Evolutionary conservation across 768 basidiomycete species (phyloP).

Genomic region (Boletus reticulatus): DNA sequence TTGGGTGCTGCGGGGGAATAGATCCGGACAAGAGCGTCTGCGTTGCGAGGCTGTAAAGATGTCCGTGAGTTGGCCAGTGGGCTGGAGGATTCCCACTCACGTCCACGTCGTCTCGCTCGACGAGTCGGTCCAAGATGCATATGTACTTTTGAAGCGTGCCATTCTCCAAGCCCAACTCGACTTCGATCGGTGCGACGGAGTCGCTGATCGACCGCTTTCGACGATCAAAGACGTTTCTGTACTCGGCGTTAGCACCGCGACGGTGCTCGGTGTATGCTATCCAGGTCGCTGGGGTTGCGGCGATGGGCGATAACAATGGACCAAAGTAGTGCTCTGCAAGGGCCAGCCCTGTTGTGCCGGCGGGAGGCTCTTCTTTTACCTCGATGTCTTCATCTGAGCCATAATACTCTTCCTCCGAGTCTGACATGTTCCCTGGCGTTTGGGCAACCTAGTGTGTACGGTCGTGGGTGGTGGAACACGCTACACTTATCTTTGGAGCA

Average conservation of each 20-base stretch:
- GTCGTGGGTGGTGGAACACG: not conserved
- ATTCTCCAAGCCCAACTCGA: not conserved
- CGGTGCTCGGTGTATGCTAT: slow-evolving; percentile 5
- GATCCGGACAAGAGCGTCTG: slow-evolving; percentile 2
- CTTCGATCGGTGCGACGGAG: slow-evolving; percentile 1
- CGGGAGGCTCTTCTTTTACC: not conserved
- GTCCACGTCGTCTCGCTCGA: not conserved
- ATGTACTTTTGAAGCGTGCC: slow-evolving; percentile 11
- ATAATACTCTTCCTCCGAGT: no score
- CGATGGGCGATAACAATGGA: slow-evolving; percentile 6
- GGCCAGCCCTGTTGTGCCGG: not conserved
- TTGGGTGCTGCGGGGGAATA: slow-evolving; percentile 9
- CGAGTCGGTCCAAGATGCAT: not conserved
- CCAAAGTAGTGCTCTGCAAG: slow-evolving; percentile 8
- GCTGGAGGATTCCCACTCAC: not conserved
- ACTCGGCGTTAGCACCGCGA: not conserved
- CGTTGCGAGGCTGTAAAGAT: not conserved
- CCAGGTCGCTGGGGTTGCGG: not conserved
- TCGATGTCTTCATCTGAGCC: no score
- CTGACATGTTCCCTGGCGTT: no score
- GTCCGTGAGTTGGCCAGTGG: not conserved
- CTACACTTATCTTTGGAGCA: not conserved
- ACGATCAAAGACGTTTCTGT: not conserved
- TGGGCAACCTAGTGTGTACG: not conserved
- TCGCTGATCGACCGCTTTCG: not conserved